phyloP scores from a whole-genome alignment of 1,139 yeast species.

The Petasospora fabianii region DNA sequence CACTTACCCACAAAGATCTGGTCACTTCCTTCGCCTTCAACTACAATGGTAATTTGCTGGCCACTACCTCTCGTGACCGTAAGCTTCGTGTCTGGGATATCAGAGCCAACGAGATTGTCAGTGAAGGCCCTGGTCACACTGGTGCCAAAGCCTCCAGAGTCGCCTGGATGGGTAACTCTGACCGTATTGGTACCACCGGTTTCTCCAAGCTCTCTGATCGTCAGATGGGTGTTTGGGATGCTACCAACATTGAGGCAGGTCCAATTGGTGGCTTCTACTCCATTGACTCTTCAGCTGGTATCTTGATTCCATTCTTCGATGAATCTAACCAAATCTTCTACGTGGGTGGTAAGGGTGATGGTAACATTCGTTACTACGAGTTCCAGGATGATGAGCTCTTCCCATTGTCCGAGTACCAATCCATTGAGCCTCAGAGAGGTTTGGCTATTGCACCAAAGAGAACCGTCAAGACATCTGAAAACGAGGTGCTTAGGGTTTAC shows the following conservation, averaged over 20 bases:
- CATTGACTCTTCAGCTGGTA: conserved; percentile 89
- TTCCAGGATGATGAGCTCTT: conserved; percentile 75
- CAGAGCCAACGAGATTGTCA: conserved; percentile 64
- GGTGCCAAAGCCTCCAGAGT: conserved; percentile 92
- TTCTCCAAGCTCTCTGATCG: conserved; percentile 91
- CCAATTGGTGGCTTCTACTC: conserved; percentile 85
- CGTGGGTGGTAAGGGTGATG: conserved; percentile 97
- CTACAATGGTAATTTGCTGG: conserved; percentile 80
- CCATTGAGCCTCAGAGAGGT: conserved; percentile 94
- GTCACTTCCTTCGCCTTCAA: conserved; percentile 90
- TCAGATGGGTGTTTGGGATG: conserved; percentile 92
- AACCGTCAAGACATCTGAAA: conserved; percentile 71
- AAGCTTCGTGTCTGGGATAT: conserved; percentile 89
- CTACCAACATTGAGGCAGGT: conserved; percentile 66
- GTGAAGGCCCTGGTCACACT: conserved; percentile 86
- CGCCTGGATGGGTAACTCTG: conserved; percentile 83
- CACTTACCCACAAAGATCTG: conserved; percentile 82
- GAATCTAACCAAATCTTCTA: conserved; percentile 75
- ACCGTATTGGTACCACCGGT: conserved; percentile 91
- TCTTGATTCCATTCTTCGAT: conserved; percentile 86
- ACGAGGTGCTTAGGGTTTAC: conserved; percentile 76
- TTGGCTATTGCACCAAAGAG: conserved; percentile 86
- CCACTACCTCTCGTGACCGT: conserved; percentile 92
- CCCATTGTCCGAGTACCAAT: conserved; percentile 81
- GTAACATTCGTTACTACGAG: conserved; percentile 91